These are phyloP conservation scores for Clonostachys solani DNA, from an alignment of 2,329 filamentous ascomycete species.

Conservation along the genomic window DNA sequence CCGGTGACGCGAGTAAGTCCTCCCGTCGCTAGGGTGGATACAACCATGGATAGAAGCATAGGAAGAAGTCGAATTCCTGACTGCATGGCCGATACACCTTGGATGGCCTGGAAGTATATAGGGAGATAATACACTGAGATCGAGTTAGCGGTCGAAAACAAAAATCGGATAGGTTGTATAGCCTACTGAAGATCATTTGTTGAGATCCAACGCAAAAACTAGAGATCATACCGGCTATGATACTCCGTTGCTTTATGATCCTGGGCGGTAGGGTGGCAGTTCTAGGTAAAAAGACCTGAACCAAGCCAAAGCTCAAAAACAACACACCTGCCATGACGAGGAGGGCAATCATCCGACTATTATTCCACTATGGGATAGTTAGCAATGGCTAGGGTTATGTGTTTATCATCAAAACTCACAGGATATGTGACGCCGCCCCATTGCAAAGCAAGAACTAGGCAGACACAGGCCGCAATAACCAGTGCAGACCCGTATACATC, in stretches of 20 bases:
- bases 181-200: no score
- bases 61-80: constrained; percentile 31
- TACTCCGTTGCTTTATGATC: constrained; percentile 28
- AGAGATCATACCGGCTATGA: constrained; percentile 14
- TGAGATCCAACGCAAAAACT: no score
- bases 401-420: no score
- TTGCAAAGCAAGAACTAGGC: constrained; percentile 32
- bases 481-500: constrained; percentile 31
- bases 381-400: no score
- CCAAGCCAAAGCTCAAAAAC: constrained; percentile 12
- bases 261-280: constrained; percentile 28
- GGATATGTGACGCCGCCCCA: constrained; percentile 26
- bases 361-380: constrained; percentile 21
- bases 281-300: constrained; percentile 18
- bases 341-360: constrained; percentile 28
- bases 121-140: constrained; percentile 26
- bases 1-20: constrained; percentile 24
- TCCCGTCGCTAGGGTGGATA: constrained; percentile 40
- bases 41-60: constrained; percentile 14
- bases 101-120: constrained; percentile 30
- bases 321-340: constrained; percentile 16
- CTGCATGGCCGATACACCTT: constrained; percentile 20
- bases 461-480: constrained; percentile 28
- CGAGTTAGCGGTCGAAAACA: no score
- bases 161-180: no score